Evolutionary conservation across 2,329 filamentous ascomycete genomes (phyloP), one percentile per base, ranked within the genome.

Genomic region (Ophiosphaerella narmari): DNA sequence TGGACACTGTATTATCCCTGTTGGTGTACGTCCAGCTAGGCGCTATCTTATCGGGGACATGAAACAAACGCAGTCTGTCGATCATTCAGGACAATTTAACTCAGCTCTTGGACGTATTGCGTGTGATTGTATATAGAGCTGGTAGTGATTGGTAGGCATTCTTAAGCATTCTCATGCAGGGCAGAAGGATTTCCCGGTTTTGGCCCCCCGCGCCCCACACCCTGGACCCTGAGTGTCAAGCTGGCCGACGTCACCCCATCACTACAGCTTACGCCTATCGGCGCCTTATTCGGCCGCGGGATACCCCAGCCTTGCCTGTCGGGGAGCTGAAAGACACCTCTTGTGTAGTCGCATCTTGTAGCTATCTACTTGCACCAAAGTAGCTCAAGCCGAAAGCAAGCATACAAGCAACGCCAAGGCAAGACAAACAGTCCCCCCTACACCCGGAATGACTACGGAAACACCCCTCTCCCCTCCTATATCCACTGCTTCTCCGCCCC

Each of bases 381-480:
- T 3, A 13, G 31, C 13, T 2, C 29, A 12, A 5, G 12, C n/a
- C n/a, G 11, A 14, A 18, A 39, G 8, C n/a, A 18, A 39, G 13
- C 5, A 39, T 26, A 39, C 18, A 34, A 11, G 26, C 26, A 7
- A 8, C 26, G 11, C 26, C 26, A 29, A 29, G 6, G 11, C 26
- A 29, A 6, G 26, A 29, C 7, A 11, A 5, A 18, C 21, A 34
- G n/a, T n/a, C n/a, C 14, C 31, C 14, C 13, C 12, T 16, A 18
- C 26, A 14, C 11, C 7, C 4, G 21, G 34, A 29, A 59, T 62
- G 55, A 8, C 57, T 9, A 39, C 43, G 11, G 31, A 51, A 42
- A 46, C 53, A n/a, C 48, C 59, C 47, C 47, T 57, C 14, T 56
- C 61, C 26, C 55, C 62, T 8, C 59, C 62, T 39, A 41, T 44